Evolutionary conservation across 2,329 filamentous ascomycete genomes (phyloP), one percentile per base, ranked within the genome.

Genomic region (Rhytidhysteron rufulum): DNA sequence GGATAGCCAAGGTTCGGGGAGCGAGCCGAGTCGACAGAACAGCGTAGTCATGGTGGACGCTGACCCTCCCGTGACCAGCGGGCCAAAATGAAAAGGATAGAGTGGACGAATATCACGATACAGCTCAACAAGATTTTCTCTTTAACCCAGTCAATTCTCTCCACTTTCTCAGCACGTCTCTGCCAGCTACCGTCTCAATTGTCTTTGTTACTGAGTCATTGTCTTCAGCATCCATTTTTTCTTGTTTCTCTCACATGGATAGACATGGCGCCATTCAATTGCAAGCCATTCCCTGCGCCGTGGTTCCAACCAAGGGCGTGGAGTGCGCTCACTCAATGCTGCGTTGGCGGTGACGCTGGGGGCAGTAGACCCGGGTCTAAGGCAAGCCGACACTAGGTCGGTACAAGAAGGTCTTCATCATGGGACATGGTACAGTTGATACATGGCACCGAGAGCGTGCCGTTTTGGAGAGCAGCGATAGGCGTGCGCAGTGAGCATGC

Each of bases 261-360:
- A 11, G 10, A 13, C 18, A 18, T 30, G 13, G 34, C 13, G 7
- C 25, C 25, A 37, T 18, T n/a, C n/a, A n/a, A n/a, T n/a, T n/a
- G n/a, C n/a, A n/a, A n/a, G n/a, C n/a, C n/a, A n/a, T 17, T 31
- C 39, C 25, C 32, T 35, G 34, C 40, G 36, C 39, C 46, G 48
- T 51, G 47, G 47, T 42, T 41, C 36, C 34, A 22, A 17, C 25
- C 15, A 24, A 29, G 9, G 16, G 27, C 15, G n/a, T n/a, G n/a
- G n/a, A n/a, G n/a, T n/a, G n/a, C n/a, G n/a, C n/a, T n/a, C n/a
- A n/a, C n/a, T n/a, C n/a, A n/a, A n/a, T n/a, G n/a, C n/a, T n/a
- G n/a, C n/a, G n/a, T n/a, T n/a, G n/a, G n/a, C n/a, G n/a, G n/a
- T n/a, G n/a, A n/a, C n/a, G n/a, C n/a, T n/a, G n/a, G n/a, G n/a